Evolutionary conservation across 2,329 filamentous ascomycete species (phyloP).

Genomic region (Calonectria leucothoes): DNA sequence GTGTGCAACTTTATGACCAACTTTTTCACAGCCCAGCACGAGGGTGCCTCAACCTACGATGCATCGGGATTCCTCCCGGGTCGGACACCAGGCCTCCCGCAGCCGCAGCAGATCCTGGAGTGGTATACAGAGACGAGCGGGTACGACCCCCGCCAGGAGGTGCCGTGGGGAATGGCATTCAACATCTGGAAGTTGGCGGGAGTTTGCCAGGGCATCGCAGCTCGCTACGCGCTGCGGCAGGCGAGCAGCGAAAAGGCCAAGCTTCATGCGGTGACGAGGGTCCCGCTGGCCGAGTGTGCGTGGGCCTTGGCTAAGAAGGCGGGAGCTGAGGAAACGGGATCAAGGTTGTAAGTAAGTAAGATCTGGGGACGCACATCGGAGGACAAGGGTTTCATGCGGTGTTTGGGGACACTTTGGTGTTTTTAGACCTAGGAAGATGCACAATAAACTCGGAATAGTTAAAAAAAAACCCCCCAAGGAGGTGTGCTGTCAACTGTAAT

Average conservation of each 20-base stretch:
- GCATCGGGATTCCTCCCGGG: conserved; percentile 69
- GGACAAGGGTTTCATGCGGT: not conserved
- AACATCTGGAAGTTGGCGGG: conserved; percentile 70
- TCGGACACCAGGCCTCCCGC: conserved; percentile 71
- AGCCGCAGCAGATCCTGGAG: conserved; percentile 52
- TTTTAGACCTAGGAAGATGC: not conserved
- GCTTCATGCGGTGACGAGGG: conserved; percentile 76
- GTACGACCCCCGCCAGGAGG: conserved; percentile 74
- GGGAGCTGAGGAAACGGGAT: conserved; percentile 35
- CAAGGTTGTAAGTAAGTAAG: conserved; percentile 47
- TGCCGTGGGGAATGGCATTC: conserved; percentile 72
- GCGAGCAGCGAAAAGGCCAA: conserved; percentile 88
- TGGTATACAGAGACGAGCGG: conserved; percentile 66
- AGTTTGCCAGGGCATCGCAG: conserved; percentile 90
- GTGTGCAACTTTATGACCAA: conserved; percentile 77
- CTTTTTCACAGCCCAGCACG: conserved; percentile 50
- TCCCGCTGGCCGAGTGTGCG: conserved; percentile 79
- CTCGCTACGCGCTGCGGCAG: conserved; percentile 84
- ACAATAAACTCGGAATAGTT: not conserved
- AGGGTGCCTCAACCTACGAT: conserved; percentile 39
- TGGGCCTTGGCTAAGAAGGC: conserved; percentile 76
- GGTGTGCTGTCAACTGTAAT: not conserved
- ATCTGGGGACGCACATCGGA: not conserved
- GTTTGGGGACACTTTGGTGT: not conserved
- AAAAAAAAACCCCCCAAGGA: not conserved